Base-by-base conservation (phyloP, 441 rosid species). In the Populus hybrid region DNA sequence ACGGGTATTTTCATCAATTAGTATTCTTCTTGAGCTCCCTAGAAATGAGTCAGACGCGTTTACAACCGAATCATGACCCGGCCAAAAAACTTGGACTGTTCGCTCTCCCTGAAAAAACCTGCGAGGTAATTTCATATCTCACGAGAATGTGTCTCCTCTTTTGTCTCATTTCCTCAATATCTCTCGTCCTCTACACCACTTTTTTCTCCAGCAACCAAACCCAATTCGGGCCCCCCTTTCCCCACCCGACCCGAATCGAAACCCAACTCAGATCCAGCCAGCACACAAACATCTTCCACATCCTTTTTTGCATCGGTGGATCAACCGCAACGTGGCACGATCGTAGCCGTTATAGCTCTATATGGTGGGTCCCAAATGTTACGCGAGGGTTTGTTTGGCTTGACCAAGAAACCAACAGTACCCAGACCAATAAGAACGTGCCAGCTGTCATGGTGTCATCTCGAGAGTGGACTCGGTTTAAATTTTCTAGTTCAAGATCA, bases 361-460 rank as follows among this genome's bases (percentile, higher is more conserved):
- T 86, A 23, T 90, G 97, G 97, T 94, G 95, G 97, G 74, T 75
- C n/a, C 83, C 82, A 0, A 80, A 83, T 26, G 9, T 40, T 16
- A 89, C 93, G 2, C 87, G 94, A 12, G 97, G 95, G 10, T 90
- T 76, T 83, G 89, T 84, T 42, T 92, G 97, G 98, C 82, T 94
- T 20, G 93, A 91, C 78, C 67, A 84, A 70, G 26, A 78, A 14
- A 83, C 85, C n/a, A 33, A 40, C 5, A 66, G 2, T 9, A 29
- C 23, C 1, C 2, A 3, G 23, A 9, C 4, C 70, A 6, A 40
- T 59, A 73, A 20, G 1, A 11, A 68, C 23, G 64, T 72, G 3
- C 73, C 87, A 50, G 91, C 89, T 69, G 75, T 77, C 65, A 78
- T 82, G 50, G 78, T 93, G 1, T 90, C 94, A 6, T 85, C 86